phyloP scores from a whole-genome alignment of 225 moss, liverwort and hornwort genomes.

The Pseudisothecium myosuroides region DNA sequence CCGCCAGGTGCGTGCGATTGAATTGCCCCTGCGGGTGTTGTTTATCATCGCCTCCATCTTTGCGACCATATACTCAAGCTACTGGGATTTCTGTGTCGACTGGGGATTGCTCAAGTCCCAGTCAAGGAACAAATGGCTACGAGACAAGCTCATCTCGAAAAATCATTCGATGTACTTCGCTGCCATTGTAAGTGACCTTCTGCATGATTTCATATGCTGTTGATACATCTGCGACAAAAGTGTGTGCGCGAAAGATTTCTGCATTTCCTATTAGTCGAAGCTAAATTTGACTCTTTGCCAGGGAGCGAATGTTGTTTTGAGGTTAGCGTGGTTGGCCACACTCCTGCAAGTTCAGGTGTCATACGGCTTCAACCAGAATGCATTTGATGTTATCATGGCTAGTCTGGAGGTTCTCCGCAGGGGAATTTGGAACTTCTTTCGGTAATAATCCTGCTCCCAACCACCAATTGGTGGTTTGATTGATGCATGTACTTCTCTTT shows the following conservation, averaged over 20 bases:
- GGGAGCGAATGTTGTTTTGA: constrained; percentile 35
- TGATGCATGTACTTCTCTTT: background rate
- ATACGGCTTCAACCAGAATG: constrained; percentile 27
- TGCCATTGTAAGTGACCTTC: constrained; percentile 7
- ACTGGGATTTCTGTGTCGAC: constrained; percentile 76
- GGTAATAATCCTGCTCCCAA: constrained; percentile 2
- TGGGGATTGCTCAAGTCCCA: constrained; percentile 63
- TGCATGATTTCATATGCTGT: background rate
- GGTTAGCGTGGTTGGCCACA: constrained; percentile 66
- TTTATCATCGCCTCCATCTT: constrained; percentile 43
- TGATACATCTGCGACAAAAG: background rate
- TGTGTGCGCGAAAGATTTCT: background rate
- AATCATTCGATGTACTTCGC: constrained; percentile 15
- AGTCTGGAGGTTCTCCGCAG: constrained; percentile 66
- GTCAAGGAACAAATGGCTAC: constrained; percentile 60
- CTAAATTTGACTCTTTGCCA: background rate
- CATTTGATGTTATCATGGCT: constrained; percentile 40
- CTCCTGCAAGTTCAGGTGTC: constrained; percentile 28
- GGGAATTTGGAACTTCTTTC: constrained; percentile 73
- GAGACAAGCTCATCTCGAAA: constrained; percentile 60
- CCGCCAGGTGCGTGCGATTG: background rate
- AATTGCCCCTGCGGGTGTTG: background rate
- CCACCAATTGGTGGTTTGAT: background rate
- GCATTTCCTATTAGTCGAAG: background rate
- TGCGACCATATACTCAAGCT: constrained; percentile 55